Conservation (phyloP, 2,329 filamentous ascomycete genomes). For the Diaporthe amygdali region DNA sequence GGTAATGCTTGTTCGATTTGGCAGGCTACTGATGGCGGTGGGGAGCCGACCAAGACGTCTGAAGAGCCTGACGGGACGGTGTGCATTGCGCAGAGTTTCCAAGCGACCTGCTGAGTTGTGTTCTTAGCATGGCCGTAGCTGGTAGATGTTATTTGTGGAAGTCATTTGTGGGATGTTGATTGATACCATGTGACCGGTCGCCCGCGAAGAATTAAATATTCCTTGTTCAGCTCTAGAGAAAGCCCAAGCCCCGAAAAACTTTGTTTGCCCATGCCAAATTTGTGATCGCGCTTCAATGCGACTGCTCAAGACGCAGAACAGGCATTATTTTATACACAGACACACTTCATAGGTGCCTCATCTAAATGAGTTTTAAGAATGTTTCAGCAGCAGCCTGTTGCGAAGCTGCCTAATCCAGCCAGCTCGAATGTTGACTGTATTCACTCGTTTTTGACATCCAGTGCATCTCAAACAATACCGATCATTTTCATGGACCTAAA, state of each 20-base stretch:
- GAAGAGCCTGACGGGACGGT: neutral
- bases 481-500: conserved; percentile 23
- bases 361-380: neutral
- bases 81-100: neutral
- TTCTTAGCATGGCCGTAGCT: neutral
- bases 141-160: neutral
- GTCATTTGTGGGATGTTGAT: neutral
- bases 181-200: neutral
- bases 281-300: neutral
- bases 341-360: neutral
- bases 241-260: neutral
- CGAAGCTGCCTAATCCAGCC: neutral
- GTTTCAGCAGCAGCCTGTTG: neutral
- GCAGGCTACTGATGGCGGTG: neutral
- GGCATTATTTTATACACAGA: neutral
- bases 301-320: neutral
- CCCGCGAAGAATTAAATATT: too few species aligned
- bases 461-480: neutral
- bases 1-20: neutral
- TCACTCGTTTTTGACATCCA: neutral
- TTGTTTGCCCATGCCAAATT: neutral
- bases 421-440: neutral
- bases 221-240: too few species aligned
- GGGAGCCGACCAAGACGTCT: neutral
- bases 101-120: neutral